phyloP scores from a whole-genome alignment of 768 basidiomycete species.

The Auriscalpium vulgare region DNA sequence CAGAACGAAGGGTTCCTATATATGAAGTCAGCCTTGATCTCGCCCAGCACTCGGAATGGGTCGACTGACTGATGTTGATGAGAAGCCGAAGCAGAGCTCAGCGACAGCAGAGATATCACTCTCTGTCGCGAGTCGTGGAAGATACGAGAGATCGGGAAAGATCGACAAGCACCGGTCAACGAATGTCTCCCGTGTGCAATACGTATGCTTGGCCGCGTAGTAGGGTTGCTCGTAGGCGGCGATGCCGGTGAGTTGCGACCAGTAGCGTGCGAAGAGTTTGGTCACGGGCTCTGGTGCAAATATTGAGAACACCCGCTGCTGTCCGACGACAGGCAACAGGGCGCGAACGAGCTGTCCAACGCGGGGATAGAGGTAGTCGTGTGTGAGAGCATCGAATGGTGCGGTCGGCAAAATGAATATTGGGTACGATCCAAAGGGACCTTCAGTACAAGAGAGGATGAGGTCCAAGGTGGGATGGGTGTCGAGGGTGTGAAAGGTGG shows the following conservation, averaged over 20 bases:
- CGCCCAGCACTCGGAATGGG: neutral
- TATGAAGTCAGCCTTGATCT: neutral
- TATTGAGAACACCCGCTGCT: conserved; percentile 51
- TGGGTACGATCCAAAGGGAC: conserved; percentile 52
- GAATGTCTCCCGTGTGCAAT: conserved; percentile 40
- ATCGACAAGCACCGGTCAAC: conserved; percentile 2
- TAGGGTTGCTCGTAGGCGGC: conserved; percentile 35
- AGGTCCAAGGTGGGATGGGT: conserved; percentile 30
- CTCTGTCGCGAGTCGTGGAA: conserved; percentile 36
- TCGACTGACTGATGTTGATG: conserved; percentile 45
- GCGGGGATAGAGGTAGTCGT: conserved; percentile 30
- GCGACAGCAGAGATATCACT: conserved; percentile 32
- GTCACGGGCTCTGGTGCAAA: conserved; percentile 48
- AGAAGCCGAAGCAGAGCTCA: conserved; percentile 46
- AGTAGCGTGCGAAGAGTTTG: conserved; percentile 36
- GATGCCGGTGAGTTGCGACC: conserved; percentile 41
- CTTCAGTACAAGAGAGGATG: conserved; percentile 52
- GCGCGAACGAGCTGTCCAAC: conserved; percentile 34
- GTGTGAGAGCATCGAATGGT: conserved; percentile 23
- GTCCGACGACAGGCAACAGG: conserved; percentile 28
- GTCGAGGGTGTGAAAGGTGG: neutral
- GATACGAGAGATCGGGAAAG: conserved; percentile 19
- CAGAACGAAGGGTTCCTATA: conserved; percentile 50
- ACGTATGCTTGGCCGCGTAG: conserved; percentile 52
- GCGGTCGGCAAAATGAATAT: conserved; percentile 45